A percentile compares a stretch with the other conserved stretches of the same genome.
Conservation (phyloP, 1,139 yeast species). For the Sugiyamaella pinicola region DNA sequence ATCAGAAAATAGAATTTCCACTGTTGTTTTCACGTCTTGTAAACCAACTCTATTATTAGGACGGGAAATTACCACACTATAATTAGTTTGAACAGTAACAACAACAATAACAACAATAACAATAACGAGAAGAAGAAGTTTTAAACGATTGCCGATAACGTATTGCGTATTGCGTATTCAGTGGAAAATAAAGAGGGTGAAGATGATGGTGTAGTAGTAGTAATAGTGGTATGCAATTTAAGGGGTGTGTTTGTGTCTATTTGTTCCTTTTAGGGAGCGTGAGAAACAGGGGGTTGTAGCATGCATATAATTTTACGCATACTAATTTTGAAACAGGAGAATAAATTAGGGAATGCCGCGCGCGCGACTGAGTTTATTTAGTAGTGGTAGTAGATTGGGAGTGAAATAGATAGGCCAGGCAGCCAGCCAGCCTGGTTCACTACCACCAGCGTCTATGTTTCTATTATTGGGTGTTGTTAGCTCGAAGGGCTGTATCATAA, state of each 20-base stretch:
- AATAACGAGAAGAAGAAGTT: too few species aligned
- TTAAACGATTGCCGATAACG: too few species aligned
- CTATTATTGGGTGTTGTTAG: too few species aligned
- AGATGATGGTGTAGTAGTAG: neutral
- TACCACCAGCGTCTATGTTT: too few species aligned
- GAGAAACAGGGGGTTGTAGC: constrained; percentile 11
- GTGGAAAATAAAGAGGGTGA: neutral
- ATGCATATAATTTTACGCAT: constrained; percentile 7
- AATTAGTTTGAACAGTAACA: neutral
- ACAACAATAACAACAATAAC: too few species aligned
- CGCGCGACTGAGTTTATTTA: too few species aligned
- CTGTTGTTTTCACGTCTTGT: neutral
- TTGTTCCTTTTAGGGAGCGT: constrained; percentile 10
- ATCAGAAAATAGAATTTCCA: neutral
- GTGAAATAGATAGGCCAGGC: too few species aligned
- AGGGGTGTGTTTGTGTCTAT: constrained; percentile 15
- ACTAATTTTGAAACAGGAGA: constrained; percentile 5
- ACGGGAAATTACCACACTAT: neutral
- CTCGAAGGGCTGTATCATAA: too few species aligned
- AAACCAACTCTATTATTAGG: neutral
- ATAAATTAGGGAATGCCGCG: neutral
- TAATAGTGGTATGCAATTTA: constrained; percentile 5
- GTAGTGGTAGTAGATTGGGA: too few species aligned
- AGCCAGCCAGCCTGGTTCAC: too few species aligned
- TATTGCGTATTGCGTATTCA: too few species aligned